Conservation (phyloP, 1,284 basidiomycete genomes). For the Cutaneotrichosporon cavernicola region DNA sequence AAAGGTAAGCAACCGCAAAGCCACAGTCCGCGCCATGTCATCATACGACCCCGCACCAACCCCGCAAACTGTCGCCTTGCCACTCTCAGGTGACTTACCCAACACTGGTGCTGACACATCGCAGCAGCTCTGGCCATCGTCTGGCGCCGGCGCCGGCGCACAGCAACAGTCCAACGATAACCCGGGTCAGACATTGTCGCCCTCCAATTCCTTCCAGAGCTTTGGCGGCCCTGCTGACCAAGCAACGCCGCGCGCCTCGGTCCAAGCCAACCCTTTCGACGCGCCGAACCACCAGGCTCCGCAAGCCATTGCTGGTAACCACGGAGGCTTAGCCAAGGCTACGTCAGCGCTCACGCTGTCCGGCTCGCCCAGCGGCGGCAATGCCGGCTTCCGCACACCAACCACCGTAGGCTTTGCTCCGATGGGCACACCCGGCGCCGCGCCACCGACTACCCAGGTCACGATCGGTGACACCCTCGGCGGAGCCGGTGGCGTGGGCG, state of each 20-base stretch:
- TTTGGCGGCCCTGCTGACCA: conserved; percentile 60
- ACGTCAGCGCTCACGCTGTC: conserved; percentile 44
- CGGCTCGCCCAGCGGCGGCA: conserved; percentile 39
- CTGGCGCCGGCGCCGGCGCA: conserved; percentile 17
- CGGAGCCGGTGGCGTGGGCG: conserved; percentile 36
- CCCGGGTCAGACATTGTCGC: conserved; percentile 33
- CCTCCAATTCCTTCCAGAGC: conserved; percentile 40
- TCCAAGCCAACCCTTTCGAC: conserved; percentile 70
- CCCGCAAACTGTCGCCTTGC: conserved; percentile 12
- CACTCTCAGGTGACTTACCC: conserved; percentile 3
- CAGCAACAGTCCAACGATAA: conserved; percentile 21
- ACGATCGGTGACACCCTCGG: conserved; percentile 49
- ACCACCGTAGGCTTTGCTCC: conserved; percentile 48
- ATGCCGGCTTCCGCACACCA: conserved; percentile 41
- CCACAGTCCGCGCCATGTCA: not conserved
- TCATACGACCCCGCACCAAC: conserved; percentile 12
- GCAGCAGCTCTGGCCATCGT: conserved; percentile 48
- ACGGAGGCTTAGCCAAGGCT: conserved; percentile 48
- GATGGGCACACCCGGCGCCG: conserved; percentile 49
- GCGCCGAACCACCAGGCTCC: conserved; percentile 23
- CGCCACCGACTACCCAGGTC: conserved; percentile 49
- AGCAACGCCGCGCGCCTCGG: conserved; percentile 66
- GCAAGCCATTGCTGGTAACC: conserved; percentile 30
- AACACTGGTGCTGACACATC: conserved; percentile 16
- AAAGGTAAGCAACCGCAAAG: conserved; percentile 34